Evolutionary conservation across 2,329 filamentous ascomycete species (phyloP), one percentile per base, ranked within the genome.

Genomic region (Diaporthe capsici): DNA sequence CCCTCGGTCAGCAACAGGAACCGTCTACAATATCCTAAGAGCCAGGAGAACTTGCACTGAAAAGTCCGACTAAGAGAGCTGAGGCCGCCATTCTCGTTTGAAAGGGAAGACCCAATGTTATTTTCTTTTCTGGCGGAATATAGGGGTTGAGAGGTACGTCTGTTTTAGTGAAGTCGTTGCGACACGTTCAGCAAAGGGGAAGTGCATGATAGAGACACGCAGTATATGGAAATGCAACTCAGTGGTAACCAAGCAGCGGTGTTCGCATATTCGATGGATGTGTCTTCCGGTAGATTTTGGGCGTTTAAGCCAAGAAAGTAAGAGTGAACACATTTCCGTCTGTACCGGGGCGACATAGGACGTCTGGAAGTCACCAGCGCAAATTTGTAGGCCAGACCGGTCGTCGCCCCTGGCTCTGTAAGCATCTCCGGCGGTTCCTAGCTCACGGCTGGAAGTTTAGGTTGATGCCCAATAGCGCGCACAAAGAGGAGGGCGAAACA

Each of bases 11-110:
- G 47, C 61, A 39, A 44, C 12, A 4, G 74, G 61, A 4, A 55
- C 76, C 3, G 60, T 37, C 39, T 28, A 44, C 31, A 76, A 76
- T 7, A 60, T 71, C 44, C 72, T 61, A 9, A 60, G 71, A 25
- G 67, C 76, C n/a, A 53, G 9, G n/a, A 4, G 3, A 9, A 51
- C 51, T 12, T 25, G n/a, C 22, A 13, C 51, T 13, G 9, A 28
- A 1, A 13, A 53, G 51, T 53, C 51, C n/a, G 10, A 13, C 51
- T 53, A 53, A 12, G 20, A 53, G 51, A n/a, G 10, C 49, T 15
- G 51, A 13, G 51, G 5, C n/a, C n/a, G n/a, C 7, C n/a, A 4
- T 53, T 15, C 51, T 53, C 22, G n/a, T 0, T 53, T 53, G 51
- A 53, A 53, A 25, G n/a, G 22, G 51, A 4, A 53, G 12, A 53